A percentile compares a stretch with the other conserved stretches of the same genome.
Conservation (phyloP, 306 rosid genomes). For the Prosopis cineraria region DNA sequence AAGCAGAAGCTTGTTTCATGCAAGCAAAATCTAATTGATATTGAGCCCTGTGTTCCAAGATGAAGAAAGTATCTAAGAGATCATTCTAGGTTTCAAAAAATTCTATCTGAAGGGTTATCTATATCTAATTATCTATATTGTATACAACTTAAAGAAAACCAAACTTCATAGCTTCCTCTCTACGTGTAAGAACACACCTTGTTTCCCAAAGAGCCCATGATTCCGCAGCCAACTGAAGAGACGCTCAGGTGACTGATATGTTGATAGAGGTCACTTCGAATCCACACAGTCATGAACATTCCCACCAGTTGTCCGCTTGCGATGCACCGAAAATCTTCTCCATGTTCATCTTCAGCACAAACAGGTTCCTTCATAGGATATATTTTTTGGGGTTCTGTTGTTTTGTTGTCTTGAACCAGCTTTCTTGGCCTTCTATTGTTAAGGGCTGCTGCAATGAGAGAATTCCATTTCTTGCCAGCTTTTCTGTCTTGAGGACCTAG, state of each 20-base stretch:
- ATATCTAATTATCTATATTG: background rate
- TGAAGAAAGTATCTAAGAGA: constrained; percentile 15
- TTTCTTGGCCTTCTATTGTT: constrained; percentile 46
- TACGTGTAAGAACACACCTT: constrained; percentile 50
- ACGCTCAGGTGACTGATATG: constrained; percentile 54
- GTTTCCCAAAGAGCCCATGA: constrained; percentile 83
- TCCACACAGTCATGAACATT: constrained; percentile 75
- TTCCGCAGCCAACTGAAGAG: constrained; percentile 77
- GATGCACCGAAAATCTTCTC: constrained; percentile 60
- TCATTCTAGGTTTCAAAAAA: background rate
- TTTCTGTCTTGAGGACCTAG: constrained; percentile 57
- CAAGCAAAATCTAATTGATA: constrained; percentile 74
- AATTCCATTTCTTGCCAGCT: constrained; percentile 63
- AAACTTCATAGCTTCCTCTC: background rate
- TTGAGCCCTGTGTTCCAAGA: constrained; percentile 72
- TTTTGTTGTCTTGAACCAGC: constrained; percentile 31
- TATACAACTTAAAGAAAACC: background rate
- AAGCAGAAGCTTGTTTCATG: constrained; percentile 91
- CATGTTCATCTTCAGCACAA: constrained; percentile 25
- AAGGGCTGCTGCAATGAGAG: constrained; percentile 57
- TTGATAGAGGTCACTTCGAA: constrained; percentile 49
- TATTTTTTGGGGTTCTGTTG: constrained; percentile 45
- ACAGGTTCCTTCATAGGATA: constrained; percentile 44
- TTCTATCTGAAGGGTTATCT: background rate
- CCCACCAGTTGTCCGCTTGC: constrained; percentile 89